These are phyloP conservation scores for Skeletonema marinoi DNA, from an alignment of 108 stramenopile genomes.

Conservation along the genomic window DNA sequence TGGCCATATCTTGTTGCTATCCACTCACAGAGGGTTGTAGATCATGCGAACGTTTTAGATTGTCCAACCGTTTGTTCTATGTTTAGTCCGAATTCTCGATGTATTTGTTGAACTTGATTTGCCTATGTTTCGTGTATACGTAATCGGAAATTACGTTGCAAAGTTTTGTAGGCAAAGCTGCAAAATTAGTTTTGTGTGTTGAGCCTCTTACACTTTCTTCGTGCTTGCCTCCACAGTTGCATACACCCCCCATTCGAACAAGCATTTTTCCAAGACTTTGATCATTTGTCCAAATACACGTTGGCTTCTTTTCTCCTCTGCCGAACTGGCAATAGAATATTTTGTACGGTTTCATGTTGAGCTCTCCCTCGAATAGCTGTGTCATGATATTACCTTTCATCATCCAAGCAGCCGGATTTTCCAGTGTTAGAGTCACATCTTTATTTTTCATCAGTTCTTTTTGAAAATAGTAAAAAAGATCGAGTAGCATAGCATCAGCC, in stretches of 20 bases:
- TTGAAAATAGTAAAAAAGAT: constrained; percentile 7
- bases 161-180: constrained; percentile 30
- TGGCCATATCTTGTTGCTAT: too few species aligned
- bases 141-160: constrained; percentile 27
- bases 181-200: constrained; percentile 17
- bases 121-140: constrained; percentile 25
- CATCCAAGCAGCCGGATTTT: constrained; percentile 34
- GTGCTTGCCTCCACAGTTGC: constrained; percentile 19
- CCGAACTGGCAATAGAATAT: constrained; percentile 41
- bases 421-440: constrained; percentile 24
- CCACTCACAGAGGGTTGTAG: too few species aligned
- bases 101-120: constrained; percentile 18
- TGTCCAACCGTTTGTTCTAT: too few species aligned
- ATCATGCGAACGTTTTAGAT: too few species aligned
- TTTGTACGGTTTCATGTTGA: constrained; percentile 10
- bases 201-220: constrained; percentile 19
- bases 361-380: constrained; percentile 12
- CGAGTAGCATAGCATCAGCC: constrained; percentile 18
- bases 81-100: too few species aligned
- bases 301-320: constrained; percentile 33
- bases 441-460: constrained; percentile 10
- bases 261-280: constrained; percentile 20
- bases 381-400: constrained; percentile 31
- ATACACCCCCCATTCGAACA: constrained; percentile 18
- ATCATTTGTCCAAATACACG: constrained; percentile 37